These are phyloP conservation scores for Phlebopus sp. DNA, from an alignment of 1,284 basidiomycete species.

Conservation along the genomic window DNA sequence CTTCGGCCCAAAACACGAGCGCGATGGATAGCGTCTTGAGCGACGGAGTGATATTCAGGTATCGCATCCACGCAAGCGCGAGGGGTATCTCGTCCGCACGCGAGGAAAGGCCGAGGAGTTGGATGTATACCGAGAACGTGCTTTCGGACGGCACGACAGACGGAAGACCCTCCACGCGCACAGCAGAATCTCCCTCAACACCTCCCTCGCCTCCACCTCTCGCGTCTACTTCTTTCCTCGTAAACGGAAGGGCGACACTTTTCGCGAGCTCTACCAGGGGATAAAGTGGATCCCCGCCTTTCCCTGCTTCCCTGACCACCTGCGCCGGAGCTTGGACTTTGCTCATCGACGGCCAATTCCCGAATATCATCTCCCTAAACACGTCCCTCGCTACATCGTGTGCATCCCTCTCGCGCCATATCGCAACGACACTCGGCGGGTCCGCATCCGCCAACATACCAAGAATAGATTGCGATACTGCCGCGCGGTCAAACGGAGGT, in stretches of 20 bases:
- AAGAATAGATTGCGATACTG: too few species aligned
- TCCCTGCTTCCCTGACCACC: constrained; percentile 33
- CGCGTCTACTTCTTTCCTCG: neutral
- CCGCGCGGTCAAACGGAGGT: neutral
- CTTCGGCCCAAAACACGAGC: constrained; percentile 70
- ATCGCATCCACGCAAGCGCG: constrained; percentile 77
- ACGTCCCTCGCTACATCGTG: constrained; percentile 44
- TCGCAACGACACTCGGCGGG: constrained; percentile 30
- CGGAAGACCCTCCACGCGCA: constrained; percentile 16
- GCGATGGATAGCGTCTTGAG: constrained; percentile 58
- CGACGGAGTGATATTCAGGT: constrained; percentile 51
- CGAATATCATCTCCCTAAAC: constrained; percentile 50
- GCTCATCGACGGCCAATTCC: constrained; percentile 42
- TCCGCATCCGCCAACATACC: neutral
- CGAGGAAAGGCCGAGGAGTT: constrained; percentile 53
- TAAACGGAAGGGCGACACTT: constrained; percentile 6
- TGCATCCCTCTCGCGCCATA: constrained; percentile 50
- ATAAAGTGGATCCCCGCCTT: constrained; percentile 16
- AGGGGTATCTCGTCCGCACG: constrained; percentile 61
- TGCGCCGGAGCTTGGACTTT: constrained; percentile 20
- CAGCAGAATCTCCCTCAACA: neutral
- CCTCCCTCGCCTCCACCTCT: neutral
- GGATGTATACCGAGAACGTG: constrained; percentile 62
- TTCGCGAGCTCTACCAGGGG: constrained; percentile 30
- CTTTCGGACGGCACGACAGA: constrained; percentile 48